phyloP scores from a whole-genome alignment of 2,329 filamentous ascomycete species.

The Cladorrhinum sp. region DNA sequence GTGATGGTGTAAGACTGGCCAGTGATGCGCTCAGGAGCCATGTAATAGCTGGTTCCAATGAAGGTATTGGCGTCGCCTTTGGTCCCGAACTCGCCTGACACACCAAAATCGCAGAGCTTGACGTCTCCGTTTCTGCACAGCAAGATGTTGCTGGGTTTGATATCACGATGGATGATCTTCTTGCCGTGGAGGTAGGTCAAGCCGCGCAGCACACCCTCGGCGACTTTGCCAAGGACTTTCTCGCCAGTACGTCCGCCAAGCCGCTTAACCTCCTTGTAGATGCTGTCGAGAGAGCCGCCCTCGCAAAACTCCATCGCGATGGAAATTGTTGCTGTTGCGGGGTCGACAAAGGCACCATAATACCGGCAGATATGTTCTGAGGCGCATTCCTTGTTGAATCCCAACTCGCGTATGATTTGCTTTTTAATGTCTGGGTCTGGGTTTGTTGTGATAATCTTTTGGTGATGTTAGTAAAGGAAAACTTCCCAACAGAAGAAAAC shows the following conservation, averaged over 20 bases:
- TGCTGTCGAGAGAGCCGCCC: conserved; percentile 90
- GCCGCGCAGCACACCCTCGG: conserved; percentile 89
- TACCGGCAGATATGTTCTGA: conserved; percentile 96
- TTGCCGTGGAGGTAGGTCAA: conserved; percentile 92
- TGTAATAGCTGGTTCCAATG: conserved; percentile 98
- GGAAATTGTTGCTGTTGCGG: conserved; percentile 92
- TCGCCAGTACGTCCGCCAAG: conserved; percentile 92
- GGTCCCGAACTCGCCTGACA: conserved; percentile 95
- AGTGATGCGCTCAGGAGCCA: conserved; percentile 97
- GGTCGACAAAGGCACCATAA: conserved; percentile 95
- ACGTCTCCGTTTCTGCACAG: conserved; percentile 89
- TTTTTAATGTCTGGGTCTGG: conserved; percentile 98
- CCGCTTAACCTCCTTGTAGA: conserved; percentile 96
- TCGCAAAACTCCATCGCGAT: conserved; percentile 99
- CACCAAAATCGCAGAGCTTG: conserved; percentile 97
- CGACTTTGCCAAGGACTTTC: conserved; percentile 94
- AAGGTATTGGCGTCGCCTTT: conserved; percentile 99
- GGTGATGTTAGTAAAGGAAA: neutral
- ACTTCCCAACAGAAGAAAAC: neutral
- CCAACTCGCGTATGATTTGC: conserved; percentile 92
- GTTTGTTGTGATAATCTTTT: conserved; percentile 92
- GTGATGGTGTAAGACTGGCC: conserved; percentile 98
- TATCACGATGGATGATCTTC: conserved; percentile 98
- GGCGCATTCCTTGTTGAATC: conserved; percentile 96
- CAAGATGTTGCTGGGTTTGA: conserved; percentile 97